Percentiles rank a stretch among this genome's conserved stretches.
These are phyloP conservation scores for Globisporangium cylindrosporum DNA, from an alignment of 352 stramenopile genomes.

Conservation along the genomic window DNA sequence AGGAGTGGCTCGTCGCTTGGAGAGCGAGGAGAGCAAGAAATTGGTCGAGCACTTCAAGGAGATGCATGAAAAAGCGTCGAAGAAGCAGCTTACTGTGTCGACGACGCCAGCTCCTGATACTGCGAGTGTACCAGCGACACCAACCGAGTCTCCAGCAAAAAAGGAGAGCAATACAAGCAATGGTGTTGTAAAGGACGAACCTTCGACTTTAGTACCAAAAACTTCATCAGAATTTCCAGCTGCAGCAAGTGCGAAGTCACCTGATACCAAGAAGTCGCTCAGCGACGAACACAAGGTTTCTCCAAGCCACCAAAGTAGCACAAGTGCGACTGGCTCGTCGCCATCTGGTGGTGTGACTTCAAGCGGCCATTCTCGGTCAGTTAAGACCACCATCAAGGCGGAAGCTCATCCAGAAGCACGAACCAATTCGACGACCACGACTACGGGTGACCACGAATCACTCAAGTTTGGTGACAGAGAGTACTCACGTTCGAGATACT, in stretches of 20 bases:
- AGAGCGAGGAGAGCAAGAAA: constrained; percentile 33
- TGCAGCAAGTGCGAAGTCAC: background rate
- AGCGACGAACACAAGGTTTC: background rate
- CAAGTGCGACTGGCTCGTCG: background rate
- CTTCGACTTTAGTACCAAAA: background rate
- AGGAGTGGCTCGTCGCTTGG: constrained; percentile 34
- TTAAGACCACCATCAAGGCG: background rate
- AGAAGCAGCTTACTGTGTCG: constrained; percentile 26
- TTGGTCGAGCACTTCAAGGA: constrained; percentile 54
- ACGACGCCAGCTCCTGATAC: background rate
- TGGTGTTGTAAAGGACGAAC: background rate
- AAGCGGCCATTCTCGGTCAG: background rate
- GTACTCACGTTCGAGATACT: background rate
- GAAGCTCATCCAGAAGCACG: background rate
- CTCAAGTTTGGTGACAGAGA: background rate
- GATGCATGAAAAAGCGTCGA: constrained; percentile 68
- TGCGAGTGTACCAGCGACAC: background rate
- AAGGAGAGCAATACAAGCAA: background rate
- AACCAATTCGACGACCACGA: background rate
- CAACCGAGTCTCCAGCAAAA: background rate
- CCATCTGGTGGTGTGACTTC: background rate
- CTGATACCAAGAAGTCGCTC: background rate
- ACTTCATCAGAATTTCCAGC: background rate
- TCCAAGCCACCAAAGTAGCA: background rate
- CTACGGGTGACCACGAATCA: background rate